These are phyloP conservation scores for Bretschneidera sinensis DNA, from an alignment of 345 rosid species.

Conservation along the genomic window DNA sequence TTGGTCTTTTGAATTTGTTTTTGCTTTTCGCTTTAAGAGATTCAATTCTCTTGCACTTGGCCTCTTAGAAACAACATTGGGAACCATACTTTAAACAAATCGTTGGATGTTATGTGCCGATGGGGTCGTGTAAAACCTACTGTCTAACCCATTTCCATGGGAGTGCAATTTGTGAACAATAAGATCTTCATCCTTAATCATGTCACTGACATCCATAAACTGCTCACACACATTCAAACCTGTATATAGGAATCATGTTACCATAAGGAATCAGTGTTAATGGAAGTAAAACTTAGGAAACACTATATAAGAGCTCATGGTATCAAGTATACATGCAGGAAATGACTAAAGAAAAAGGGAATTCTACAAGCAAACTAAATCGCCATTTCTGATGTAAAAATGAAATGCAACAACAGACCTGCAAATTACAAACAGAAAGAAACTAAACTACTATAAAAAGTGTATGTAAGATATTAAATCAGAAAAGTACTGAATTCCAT, in stretches of 20 bases:
- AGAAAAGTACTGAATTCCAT: no score
- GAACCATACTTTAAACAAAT: conserved; percentile 88
- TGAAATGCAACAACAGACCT: no score
- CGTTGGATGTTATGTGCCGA: conserved; percentile 79
- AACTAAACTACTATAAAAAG: no score
- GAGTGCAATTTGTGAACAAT: conserved; percentile 57
- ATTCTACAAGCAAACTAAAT: conserved; percentile 1
- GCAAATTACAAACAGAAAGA: no score
- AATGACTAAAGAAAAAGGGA: not conserved
- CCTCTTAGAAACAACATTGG: conserved; percentile 59
- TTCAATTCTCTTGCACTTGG: conserved; percentile 97
- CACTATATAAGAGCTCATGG: not conserved
- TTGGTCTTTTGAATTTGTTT: conserved; percentile 89
- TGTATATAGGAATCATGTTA: conserved; percentile 24
- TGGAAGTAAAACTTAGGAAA: not conserved
- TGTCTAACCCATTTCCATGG: conserved; percentile 67
- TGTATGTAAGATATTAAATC: no score
- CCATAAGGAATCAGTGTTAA: not conserved
- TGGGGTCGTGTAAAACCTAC: conserved; percentile 55
- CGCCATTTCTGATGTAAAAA: not conserved
- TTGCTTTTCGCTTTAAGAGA: conserved; percentile 91
- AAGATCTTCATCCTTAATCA: conserved; percentile 97
- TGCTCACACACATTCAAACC: conserved; percentile 98
- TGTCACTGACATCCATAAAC: conserved; percentile 97
- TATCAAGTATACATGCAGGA: not conserved